A percentile compares a stretch with the other conserved stretches of the same genome.
Evolutionary conservation across 768 basidiomycete genomes (phyloP).

Genomic region (Russula lepida): DNA sequence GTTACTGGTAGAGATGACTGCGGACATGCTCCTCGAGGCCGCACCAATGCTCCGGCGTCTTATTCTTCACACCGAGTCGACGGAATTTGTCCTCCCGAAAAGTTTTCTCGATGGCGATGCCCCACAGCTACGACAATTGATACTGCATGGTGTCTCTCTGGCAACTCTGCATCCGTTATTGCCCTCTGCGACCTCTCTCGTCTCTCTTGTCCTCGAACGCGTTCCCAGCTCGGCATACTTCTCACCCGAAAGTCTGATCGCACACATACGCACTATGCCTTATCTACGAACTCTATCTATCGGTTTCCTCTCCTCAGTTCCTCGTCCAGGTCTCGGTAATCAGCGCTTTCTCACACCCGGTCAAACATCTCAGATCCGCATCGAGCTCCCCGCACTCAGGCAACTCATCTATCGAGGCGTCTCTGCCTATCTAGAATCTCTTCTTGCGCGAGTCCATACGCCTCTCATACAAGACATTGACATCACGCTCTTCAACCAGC

Average conservation of each 20-base stretch:
- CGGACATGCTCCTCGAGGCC: neutral
- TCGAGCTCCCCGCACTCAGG: conserved; percentile 5
- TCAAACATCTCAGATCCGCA: neutral
- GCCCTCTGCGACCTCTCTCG: conserved; percentile 1
- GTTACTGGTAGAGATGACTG: neutral
- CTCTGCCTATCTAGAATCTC: conserved; percentile 5
- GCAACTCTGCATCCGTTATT: neutral
- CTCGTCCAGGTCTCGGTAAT: conserved; percentile 4
- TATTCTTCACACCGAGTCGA: conserved; percentile 5
- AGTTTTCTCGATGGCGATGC: conserved; percentile 3
- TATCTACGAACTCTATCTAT: conserved; percentile 4
- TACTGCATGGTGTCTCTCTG: conserved; percentile 5
- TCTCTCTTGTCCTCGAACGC: conserved; percentile 12
- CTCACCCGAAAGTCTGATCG: conserved; percentile 2
- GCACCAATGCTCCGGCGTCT: conserved; percentile 8
- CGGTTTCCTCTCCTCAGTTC: conserved; percentile 6
- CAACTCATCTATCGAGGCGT: conserved; percentile 9
- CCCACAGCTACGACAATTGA: conserved; percentile 4
- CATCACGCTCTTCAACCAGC: conserved; percentile 11
- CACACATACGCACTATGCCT: conserved; percentile 2
- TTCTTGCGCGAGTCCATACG: conserved; percentile 1
- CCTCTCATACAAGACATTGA: conserved; percentile 8
- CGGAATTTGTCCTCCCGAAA: conserved; percentile 6
- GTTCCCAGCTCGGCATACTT: conserved; percentile 8
- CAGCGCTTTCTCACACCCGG: neutral